Evolutionary conservation across 1,284 basidiomycete genomes (phyloP), one percentile per base, ranked within the genome.

Genomic region (Puccinia polysora): DNA sequence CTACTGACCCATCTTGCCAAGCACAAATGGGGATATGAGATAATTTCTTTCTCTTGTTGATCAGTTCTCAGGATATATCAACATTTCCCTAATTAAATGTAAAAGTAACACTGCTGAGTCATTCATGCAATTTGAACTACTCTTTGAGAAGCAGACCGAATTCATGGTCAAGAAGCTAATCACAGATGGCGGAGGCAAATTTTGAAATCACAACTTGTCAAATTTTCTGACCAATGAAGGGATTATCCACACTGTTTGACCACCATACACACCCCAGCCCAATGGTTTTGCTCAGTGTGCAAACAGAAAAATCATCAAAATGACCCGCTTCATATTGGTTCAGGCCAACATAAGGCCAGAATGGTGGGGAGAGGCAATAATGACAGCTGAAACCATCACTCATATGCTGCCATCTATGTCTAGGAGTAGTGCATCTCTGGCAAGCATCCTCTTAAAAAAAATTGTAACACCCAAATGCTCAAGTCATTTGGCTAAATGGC

Each of bases 251-350:
- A 43, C 8, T 18, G 74, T 79, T n/a, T 80, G 78, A 15, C 75
- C 80, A 0, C 81, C 82, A 64, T 77, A 83, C 69, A 78, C 80
- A 2, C 80, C 80, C 2, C 74, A 77, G 55, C 20, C 76, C 73
- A 82, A 80, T 75, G 68, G 81, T 75, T 74, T 77, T 50, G 75
- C 79, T 0, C 75, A 79, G 74, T 59, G 80, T 56, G 8, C 73
- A 25, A 74, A 78, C 73, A 65, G 78, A 1, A 81, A 78, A 2
- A 75, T 77, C 20, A 58, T 78, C 0, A 76, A 78, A 18, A 74
- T 72, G 30, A 74, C 74, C 8, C 65, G 77, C 1, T 76, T 77
- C 0, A 75, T 82, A 74, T 74, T 81, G 0, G 45, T 76, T 7
- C 71, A 74, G 23, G 36, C 78, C 0, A 65, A 74, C 10, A 74